phyloP scores from a whole-genome alignment of 208 protist species.

The Trypanosoma rangeli region DNA sequence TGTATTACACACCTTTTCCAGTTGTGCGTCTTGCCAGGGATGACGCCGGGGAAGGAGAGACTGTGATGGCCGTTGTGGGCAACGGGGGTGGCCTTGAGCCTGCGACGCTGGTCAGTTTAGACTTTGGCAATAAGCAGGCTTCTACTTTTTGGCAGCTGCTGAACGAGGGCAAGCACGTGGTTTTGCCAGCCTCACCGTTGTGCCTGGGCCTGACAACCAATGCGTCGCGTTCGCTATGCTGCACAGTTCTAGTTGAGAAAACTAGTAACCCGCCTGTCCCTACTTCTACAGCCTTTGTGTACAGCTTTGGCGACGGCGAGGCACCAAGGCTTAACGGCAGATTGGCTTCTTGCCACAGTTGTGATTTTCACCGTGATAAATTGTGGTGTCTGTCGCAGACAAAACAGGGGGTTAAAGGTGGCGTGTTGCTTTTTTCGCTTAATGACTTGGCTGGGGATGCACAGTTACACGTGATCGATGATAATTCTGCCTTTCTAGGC shows the following conservation, averaged over 20 bases:
- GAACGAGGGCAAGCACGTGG: slow-evolving; percentile 1
- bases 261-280: not conserved
- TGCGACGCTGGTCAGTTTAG: slow-evolving; percentile 10
- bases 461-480: not conserved
- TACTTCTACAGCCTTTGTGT: slow-evolving; percentile 18
- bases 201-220: slow-evolving; percentile 17
- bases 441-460: slow-evolving; percentile 10
- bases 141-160: slow-evolving; percentile 20
- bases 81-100: not conserved
- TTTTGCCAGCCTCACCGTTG: slow-evolving; percentile 1
- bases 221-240: slow-evolving; percentile 12
- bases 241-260: slow-evolving; percentile 6
- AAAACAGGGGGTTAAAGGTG: not conserved
- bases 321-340: not conserved
- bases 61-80: slow-evolving; percentile 15
- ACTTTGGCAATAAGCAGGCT: slow-evolving; percentile 11
- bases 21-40: slow-evolving; percentile 9
- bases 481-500: slow-evolving; percentile 5
- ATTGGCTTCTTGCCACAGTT: slow-evolving; percentile 9
- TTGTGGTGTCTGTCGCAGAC: slow-evolving; percentile 23
- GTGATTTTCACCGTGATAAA: slow-evolving; percentile 12
- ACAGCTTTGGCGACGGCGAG: slow-evolving; percentile 1
- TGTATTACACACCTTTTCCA: slow-evolving; percentile 26
- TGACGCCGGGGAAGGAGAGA: not conserved
- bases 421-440: slow-evolving; percentile 11